A percentile compares a stretch with the other conserved stretches of the same genome.
Evolutionary conservation across 805 yeast species (phyloP).

Genomic region (Wickerhamomyces chaumierensis): DNA sequence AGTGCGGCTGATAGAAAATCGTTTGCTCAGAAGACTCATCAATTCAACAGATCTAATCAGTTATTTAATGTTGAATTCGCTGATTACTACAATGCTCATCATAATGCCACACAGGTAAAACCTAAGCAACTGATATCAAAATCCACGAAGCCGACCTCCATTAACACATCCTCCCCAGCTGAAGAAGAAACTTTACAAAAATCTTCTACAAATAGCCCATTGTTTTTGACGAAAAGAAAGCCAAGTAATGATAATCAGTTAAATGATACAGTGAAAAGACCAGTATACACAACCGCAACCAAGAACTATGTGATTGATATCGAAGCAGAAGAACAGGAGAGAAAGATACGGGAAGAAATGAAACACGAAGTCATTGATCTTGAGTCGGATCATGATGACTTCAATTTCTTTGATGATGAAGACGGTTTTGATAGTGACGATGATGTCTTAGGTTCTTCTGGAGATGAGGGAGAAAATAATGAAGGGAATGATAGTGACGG

Average conservation of each 20-base stretch:
- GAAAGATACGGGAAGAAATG: not conserved
- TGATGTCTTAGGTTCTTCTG: constrained; percentile 3
- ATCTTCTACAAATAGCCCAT: no score
- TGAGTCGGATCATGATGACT: constrained; percentile 1
- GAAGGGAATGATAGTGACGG: not conserved
- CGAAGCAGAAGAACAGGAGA: constrained; percentile 1
- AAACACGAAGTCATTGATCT: constrained; percentile 1
- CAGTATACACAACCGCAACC: not conserved
- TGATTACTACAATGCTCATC: constrained; percentile 7
- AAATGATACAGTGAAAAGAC: not conserved
- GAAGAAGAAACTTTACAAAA: no score
- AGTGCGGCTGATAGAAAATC: constrained; percentile 39
- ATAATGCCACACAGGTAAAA: no score
- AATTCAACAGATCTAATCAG: constrained; percentile 14
- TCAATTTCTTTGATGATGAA: constrained; percentile 4
- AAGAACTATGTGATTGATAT: not conserved
- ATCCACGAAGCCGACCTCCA: no score
- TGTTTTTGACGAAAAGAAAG: no score
- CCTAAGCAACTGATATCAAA: no score
- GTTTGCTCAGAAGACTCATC: constrained; percentile 44
- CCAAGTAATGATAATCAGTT: not conserved
- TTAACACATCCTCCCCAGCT: no score
- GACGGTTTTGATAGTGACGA: constrained; percentile 4
- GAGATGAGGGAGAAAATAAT: constrained; percentile 2
- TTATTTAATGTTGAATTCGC: constrained; percentile 56